phyloP scores from a whole-genome alignment of 1,284 basidiomycete genomes.

The Erythrobasidium hasegawianum region DNA sequence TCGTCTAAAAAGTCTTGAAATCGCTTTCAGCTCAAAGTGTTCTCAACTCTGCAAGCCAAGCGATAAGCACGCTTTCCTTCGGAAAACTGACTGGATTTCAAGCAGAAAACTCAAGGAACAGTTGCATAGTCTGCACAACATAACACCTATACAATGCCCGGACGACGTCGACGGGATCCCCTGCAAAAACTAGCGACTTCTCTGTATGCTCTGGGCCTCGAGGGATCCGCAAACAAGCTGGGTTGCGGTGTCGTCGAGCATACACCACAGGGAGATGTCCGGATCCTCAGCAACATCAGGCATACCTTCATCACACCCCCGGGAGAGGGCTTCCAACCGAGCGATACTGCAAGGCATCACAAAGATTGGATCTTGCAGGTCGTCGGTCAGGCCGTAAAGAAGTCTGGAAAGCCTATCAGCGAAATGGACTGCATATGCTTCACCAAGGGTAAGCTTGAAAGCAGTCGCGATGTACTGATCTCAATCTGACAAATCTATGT shows the following conservation, averaged over 20 bases:
- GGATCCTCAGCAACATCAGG: conserved; percentile 59
- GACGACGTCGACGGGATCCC: conserved; percentile 21
- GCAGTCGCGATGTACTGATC: no score
- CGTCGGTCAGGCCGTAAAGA: conserved; percentile 71
- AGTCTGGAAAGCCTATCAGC: conserved; percentile 66
- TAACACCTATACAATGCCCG: conserved; percentile 11
- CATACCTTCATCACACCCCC: conserved; percentile 99
- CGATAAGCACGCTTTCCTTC: no score
- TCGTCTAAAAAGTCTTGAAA: no score
- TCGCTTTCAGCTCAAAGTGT: no score
- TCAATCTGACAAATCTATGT: not conserved
- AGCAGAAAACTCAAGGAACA: no score
- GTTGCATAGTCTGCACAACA: no score
- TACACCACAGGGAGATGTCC: conserved; percentile 55
- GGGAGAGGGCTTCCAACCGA: conserved; percentile 92
- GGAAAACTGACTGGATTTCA: no score
- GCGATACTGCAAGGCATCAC: conserved; percentile 93
- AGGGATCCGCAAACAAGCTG: conserved; percentile 96
- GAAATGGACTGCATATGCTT: conserved; percentile 93
- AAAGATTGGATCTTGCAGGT: conserved; percentile 85
- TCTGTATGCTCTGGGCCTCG: conserved; percentile 64
- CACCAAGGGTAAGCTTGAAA: conserved; percentile 71
- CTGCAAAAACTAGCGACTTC: conserved; percentile 5
- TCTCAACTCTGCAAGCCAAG: no score
- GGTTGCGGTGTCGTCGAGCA: conserved; percentile 94